Evolutionary conservation across 2,329 filamentous ascomycete genomes (phyloP), one percentile per base, ranked within the genome.

Genomic region (Exophiala spinifera): DNA sequence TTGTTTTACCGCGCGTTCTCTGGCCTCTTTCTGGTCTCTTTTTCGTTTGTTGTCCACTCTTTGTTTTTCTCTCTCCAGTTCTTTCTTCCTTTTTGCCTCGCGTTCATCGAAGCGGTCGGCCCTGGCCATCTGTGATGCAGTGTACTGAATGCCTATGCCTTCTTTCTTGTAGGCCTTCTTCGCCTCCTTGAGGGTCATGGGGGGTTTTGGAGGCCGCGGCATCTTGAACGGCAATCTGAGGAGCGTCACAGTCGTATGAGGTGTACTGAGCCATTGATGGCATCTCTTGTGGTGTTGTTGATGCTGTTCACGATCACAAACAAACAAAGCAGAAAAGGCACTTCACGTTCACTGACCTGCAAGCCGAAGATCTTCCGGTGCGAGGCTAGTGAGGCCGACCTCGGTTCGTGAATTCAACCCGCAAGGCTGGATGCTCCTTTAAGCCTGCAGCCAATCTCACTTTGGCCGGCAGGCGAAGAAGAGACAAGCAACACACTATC

Each of bases 171-270:
- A 34, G 39, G 53, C 53, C 53, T 57, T 56, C 59, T 63, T 64
- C 14, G 60, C 62, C 56, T 64, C 56, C 52, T 60, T 59, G 36
- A 62, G 51, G 44, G 62, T 64, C 60, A 62, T 62, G 31, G 60
- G 57, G 53, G 60, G 60, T 39, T 56, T 56, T 20, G 50, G 50
- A 44, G 57, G 52, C 54, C 47, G 40, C 31, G 60, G 49, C 60
- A 62, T 62, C 13, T 13, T 53, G 49, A 44, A 36, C 25, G 44
- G 28, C 36, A 44, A 25, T 13, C 8, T 4, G 28, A 34, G 10
- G 17, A 21, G 14, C 14, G 43, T n/a, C 3, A 37, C 28, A 31
- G n/a, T n/a, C 17, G 19, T 17, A 19, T 15, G 11, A 6, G 50
- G 28, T 31, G 28, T 31, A 31, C 10, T 10, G 28, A 31, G 28